These are phyloP conservation scores for Talaromyces sp. DNA, from an alignment of 2,329 filamentous ascomycete genomes.

Conservation along the genomic window DNA sequence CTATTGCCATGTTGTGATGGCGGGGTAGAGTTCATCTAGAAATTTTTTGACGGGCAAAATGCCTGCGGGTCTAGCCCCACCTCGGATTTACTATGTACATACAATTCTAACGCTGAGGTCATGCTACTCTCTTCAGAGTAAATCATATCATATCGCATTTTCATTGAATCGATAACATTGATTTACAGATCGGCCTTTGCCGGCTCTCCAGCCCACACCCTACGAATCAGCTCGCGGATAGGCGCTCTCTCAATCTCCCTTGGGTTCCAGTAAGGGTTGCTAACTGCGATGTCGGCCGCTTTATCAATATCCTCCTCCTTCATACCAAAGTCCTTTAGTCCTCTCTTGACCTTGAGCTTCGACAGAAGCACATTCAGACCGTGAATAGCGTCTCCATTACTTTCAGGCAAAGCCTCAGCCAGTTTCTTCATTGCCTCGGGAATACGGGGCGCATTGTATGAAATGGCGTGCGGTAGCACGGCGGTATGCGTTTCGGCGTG, in stretches of 20 bases:
- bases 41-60: constrained; percentile 11
- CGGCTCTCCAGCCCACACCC: constrained; percentile 60
- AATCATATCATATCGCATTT: background rate
- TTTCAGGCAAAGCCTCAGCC: constrained; percentile 53
- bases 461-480: constrained; percentile 60
- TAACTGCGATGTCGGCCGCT: constrained; percentile 57
- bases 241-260: constrained; percentile 50
- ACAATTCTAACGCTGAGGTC: background rate
- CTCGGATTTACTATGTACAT: background rate
- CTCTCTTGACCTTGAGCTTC: constrained; percentile 54
- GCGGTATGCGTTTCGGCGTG: constrained; percentile 65
- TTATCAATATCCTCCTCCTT: constrained; percentile 59
- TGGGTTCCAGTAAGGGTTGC: constrained; percentile 60
- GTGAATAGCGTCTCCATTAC: constrained; percentile 56
- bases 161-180: background rate
- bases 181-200: constrained; percentile 52
- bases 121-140: background rate
- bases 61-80: constrained; percentile 4
- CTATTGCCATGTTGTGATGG: constrained; percentile 3
- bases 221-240: constrained; percentile 55
- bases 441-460: constrained; percentile 59
- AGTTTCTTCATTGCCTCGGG: constrained; percentile 53
- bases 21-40: constrained; percentile 17
- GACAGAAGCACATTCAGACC: constrained; percentile 56
- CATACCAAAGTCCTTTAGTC: constrained; percentile 56